phyloP scores from a whole-genome alignment of 2,329 filamentous ascomycete species.

The Fusarium gaditjirri region DNA sequence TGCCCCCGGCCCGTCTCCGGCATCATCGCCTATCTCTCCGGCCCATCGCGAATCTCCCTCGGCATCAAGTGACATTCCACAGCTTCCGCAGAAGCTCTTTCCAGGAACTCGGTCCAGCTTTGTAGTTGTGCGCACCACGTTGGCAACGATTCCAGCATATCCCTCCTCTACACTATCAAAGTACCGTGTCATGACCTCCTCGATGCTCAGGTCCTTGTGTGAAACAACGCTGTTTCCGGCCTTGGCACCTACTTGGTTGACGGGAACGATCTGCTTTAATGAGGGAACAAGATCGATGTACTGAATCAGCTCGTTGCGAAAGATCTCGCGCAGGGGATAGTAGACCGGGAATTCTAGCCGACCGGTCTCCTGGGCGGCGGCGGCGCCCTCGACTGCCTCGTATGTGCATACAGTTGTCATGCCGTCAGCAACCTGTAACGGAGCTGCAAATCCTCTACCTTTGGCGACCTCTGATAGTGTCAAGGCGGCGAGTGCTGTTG shows the following conservation, averaged over 20 bases:
- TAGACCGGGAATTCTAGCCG: conserved; percentile 62
- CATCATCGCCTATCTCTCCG: conserved; percentile 66
- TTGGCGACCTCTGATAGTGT: conserved; percentile 90
- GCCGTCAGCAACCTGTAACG: conserved; percentile 85
- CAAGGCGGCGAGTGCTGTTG: conserved; percentile 86
- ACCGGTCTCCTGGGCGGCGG: conserved; percentile 28
- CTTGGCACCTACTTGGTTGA: conserved; percentile 45
- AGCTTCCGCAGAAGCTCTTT: conserved; percentile 69
- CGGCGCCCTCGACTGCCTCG: conserved; percentile 33
- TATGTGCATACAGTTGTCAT: conserved; percentile 53
- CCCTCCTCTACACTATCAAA: conserved; percentile 83
- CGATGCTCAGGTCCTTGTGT: conserved; percentile 85
- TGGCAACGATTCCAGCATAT: conserved; percentile 92
- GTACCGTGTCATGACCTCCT: conserved; percentile 89
- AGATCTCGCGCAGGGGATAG: conserved; percentile 86
- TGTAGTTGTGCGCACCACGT: conserved; percentile 91
- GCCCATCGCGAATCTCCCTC: conserved; percentile 72
- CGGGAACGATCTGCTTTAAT: conserved; percentile 60
- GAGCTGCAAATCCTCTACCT: conserved; percentile 84
- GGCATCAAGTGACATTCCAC: conserved; percentile 73
- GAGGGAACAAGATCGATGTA: conserved; percentile 70
- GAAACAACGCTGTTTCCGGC: conserved; percentile 60
- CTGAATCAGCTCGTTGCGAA: conserved; percentile 79
- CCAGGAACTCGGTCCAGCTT: conserved; percentile 71
- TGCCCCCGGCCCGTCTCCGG: conserved; percentile 33